phyloP scores from a whole-genome alignment of 108 stramenopile genomes.

The Aurantiochytrium sp. region DNA sequence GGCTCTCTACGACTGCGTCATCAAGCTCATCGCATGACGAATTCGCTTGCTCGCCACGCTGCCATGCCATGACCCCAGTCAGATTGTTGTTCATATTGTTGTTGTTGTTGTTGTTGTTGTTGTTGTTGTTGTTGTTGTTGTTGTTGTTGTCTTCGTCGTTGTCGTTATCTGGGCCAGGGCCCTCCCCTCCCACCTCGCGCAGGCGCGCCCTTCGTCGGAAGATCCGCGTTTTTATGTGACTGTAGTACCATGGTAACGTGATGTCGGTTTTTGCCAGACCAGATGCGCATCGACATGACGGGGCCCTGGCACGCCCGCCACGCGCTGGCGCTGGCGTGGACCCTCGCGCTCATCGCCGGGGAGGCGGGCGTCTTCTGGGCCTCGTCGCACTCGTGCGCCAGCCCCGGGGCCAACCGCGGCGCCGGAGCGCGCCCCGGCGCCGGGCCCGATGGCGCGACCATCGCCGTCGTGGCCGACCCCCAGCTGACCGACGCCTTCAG shows the following conservation, averaged over 20 bases:
- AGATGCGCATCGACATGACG: not conserved
- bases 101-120: too few relatives aligned
- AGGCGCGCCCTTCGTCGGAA: too few relatives aligned
- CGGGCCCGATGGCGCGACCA: not conserved
- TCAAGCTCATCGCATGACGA: too few relatives aligned
- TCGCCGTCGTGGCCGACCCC: not conserved
- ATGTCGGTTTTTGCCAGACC: not conserved
- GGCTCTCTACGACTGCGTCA: too few relatives aligned
- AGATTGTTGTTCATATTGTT: too few relatives aligned
- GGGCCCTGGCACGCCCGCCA: not conserved
- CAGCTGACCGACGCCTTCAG: not conserved
- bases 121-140: too few relatives aligned
- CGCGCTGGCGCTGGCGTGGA: not conserved
- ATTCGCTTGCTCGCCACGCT: too few relatives aligned
- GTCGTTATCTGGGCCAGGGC: too few relatives aligned
- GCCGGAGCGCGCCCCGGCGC: not conserved
- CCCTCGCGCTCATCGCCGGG: not conserved
- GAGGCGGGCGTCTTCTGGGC: not conserved
- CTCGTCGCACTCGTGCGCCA: not conserved
- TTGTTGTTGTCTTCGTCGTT: too few relatives aligned
- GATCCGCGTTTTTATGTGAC: too few relatives aligned
- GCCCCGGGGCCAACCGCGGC: not conserved
- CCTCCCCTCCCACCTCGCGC: too few relatives aligned
- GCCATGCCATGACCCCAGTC: too few relatives aligned
- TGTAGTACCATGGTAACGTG: not conserved